phyloP scores from a whole-genome alignment of 2,329 filamentous ascomycete genomes.

The Colletotrichum sp. region DNA sequence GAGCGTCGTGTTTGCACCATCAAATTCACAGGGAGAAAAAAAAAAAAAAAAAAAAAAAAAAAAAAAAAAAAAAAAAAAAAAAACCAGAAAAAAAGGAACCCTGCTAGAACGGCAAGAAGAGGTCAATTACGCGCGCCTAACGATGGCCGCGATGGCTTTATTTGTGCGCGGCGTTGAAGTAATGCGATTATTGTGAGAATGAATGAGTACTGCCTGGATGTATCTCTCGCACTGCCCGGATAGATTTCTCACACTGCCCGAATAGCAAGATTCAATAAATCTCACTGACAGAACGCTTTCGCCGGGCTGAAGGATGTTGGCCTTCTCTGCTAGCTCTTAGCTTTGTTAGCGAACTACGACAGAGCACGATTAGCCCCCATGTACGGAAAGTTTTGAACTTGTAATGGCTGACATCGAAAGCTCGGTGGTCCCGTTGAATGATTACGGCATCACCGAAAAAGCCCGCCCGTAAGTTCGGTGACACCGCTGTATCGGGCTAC shows the following conservation, averaged over 20 bases:
- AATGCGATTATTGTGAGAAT: no score
- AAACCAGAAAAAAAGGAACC: rapidly evolving
- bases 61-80: no score
- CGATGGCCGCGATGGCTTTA: no score
- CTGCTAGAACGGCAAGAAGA: no score
- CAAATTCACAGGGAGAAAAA: background rate
- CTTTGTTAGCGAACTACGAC: no score
- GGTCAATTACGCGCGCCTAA: no score
- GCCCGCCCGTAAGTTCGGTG: background rate
- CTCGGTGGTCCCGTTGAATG: background rate
- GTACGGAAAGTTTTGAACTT: background rate
- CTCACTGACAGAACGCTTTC: background rate
- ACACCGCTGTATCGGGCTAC: background rate
- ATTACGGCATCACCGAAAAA: background rate
- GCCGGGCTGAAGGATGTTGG: background rate
- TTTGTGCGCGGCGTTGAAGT: no score
- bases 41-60: background rate
- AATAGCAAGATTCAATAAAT: no score
- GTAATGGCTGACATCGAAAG: background rate
- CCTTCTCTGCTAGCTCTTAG: no score
- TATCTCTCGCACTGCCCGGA: no score
- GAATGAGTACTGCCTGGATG: no score
- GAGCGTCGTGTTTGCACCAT: background rate
- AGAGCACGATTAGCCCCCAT: background rate
- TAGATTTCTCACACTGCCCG: no score